Base-by-base conservation (phyloP, 2,329 filamentous ascomycete genomes). In the Pseudocercospora macadamiae region DNA sequence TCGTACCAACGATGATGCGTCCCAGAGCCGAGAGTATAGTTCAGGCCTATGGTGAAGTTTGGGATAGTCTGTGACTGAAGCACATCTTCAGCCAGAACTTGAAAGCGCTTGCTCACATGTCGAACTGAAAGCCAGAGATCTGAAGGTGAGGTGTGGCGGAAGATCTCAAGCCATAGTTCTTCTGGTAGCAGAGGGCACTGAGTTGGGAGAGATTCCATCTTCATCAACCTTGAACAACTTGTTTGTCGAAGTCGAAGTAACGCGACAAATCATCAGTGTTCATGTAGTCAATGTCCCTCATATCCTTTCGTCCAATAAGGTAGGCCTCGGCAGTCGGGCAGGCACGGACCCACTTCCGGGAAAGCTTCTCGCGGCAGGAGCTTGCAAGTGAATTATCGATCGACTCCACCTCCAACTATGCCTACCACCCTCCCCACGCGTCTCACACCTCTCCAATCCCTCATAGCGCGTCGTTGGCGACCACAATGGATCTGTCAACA, bases 381-480 rank as follows among this genome's bases (percentile, higher is more conserved):
- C 42, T 45, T 23, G 19, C 21, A 25, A 23, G 42, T 45, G 42
- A 45, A 25, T 23, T 32, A 32, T 32, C 28, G 28, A 32, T n/a
- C n/a, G n/a, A 32, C 28, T 32, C 28, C 28, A 23, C 42, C 49
- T 21, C 36, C 25, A 60, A 60, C 63, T 54, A 54, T 55, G 55
- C 55, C 26, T 9, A 42, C 21, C 25, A 39, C 25, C 26, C 36
- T 16, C 51, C 39, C 49, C 6, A 47, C 48, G 54, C 42, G 55
- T 21, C 56, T 71, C 32, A 73, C 70, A 9, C 70, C 73, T 14
- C 59, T 74, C 1, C 69, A 71, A 44, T 70, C 68, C 42, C 66
- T 74, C 52, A 62, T 74, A 5, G 47, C 60, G 21, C 66, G 71
- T 51, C 62, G 70, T 68, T 74, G 73, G 73, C 67, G 71, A 3